A percentile compares a stretch with the other conserved stretches of the same genome.
Evolutionary conservation across 2,329 filamentous ascomycete species (phyloP).

Genomic region (Neocucurbitaria cava): DNA sequence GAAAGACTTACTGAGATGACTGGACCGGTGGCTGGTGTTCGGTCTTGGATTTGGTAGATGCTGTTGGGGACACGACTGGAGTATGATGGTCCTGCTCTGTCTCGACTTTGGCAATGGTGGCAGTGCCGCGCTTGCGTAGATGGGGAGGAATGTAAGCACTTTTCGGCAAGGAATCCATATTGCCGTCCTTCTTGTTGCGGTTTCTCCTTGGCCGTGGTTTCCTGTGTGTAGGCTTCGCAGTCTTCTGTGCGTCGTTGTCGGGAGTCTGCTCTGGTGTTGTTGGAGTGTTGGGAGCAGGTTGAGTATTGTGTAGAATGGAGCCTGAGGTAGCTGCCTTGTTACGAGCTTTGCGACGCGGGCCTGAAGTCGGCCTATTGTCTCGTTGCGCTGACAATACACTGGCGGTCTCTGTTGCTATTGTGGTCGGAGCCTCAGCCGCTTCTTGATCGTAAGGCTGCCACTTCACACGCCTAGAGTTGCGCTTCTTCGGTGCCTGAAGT

Average conservation of each 20-base stretch:
- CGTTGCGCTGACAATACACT: conserved; percentile 7
- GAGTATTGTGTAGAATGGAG: not conserved
- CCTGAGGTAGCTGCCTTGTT: conserved; percentile 2
- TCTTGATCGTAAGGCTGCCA: conserved; percentile 7
- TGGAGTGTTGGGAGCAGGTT: conserved; percentile 1
- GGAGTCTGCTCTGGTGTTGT: not conserved
- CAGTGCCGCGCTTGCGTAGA: conserved; percentile 20
- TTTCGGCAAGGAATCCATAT: conserved; percentile 9
- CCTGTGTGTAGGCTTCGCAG: not conserved
- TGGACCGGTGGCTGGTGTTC: not conserved
- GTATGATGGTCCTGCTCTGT: conserved; percentile 2
- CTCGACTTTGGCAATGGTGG: conserved; percentile 5
- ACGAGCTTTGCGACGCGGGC: conserved; percentile 1
- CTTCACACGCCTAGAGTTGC: conserved; percentile 1
- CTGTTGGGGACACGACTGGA: conserved; percentile 2
- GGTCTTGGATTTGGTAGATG: conserved; percentile 14
- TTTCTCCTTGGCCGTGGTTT: conserved; percentile 1
- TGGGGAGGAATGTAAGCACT: conserved; percentile 34
- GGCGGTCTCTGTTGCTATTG: not conserved
- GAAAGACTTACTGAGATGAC: conserved; percentile 15
- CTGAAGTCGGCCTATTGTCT: not conserved
- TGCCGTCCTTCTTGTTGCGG: not conserved
- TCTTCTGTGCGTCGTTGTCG: not conserved
- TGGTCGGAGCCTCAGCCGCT: not conserved
- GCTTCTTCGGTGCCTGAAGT: conserved; percentile 8